Evolutionary conservation across 805 yeast species (phyloP).

Genomic region (Yarrowia sp.): DNA sequence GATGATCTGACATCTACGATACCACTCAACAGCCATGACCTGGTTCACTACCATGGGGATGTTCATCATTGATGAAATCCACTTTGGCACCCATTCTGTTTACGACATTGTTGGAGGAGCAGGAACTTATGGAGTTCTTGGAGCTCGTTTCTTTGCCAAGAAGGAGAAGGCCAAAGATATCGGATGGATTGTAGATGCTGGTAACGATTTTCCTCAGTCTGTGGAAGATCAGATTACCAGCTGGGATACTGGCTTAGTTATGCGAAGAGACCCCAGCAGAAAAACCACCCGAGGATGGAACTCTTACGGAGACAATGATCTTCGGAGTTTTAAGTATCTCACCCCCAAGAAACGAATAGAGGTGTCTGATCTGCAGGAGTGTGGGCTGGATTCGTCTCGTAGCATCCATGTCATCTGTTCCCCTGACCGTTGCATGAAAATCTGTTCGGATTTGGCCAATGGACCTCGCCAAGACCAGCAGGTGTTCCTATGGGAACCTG

Average conservation of each 20-base stretch:
- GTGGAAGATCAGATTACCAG: slow-evolving; percentile 56
- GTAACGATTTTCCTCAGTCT: slow-evolving; percentile 71
- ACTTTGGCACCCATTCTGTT: slow-evolving; percentile 54
- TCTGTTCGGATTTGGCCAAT: slow-evolving; percentile 51
- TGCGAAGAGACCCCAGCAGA: slow-evolving; percentile 60
- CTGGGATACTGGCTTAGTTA: slow-evolving; percentile 70
- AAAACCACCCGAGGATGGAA: slow-evolving; percentile 85
- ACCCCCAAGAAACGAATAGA: slow-evolving; percentile 68
- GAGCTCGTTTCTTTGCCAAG: slow-evolving; percentile 63
- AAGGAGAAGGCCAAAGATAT: slow-evolving; percentile 53
- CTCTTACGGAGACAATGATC: slow-evolving; percentile 67
- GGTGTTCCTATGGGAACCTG: slow-evolving; percentile 81
- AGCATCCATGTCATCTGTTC: slow-evolving; percentile 76
- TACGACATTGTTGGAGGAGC: slow-evolving; percentile 84
- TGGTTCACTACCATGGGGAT: slow-evolving; percentile 76
- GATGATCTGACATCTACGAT: slow-evolving; percentile 1
- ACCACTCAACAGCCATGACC: neutral
- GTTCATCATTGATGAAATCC: slow-evolving; percentile 89
- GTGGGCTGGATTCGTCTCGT: slow-evolving; percentile 24
- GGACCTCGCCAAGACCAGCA: slow-evolving; percentile 47
- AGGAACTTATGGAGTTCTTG: slow-evolving; percentile 80
- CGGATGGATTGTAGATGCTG: slow-evolving; percentile 81
- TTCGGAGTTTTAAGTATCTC: slow-evolving; percentile 64
- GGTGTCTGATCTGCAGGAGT: slow-evolving; percentile 58
- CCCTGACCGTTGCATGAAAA: slow-evolving; percentile 62